Conservation (phyloP, 2,329 filamentous ascomycete genomes). For the Ramichloridium luteum region DNA sequence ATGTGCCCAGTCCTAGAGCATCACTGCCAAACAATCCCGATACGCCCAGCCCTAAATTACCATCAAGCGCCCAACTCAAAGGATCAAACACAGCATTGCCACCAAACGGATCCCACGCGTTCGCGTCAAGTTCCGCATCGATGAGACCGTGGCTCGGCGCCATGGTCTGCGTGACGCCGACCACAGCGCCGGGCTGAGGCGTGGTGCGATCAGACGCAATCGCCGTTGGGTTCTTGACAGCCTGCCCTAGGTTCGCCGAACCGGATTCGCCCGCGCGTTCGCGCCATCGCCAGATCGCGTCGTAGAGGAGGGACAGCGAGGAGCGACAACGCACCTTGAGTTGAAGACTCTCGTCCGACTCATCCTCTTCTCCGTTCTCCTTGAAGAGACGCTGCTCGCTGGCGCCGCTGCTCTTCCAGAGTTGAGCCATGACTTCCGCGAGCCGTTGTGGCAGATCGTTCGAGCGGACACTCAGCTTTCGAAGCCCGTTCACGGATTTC, state of each 20-base stretch:
- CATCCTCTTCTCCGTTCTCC: slow-evolving; percentile 11
- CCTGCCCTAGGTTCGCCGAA: slow-evolving; percentile 39
- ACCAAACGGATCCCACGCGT: slow-evolving; percentile 15
- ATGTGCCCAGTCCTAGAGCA: slow-evolving; percentile 5
- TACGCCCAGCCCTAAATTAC: slow-evolving; percentile 41
- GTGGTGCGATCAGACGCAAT: slow-evolving; percentile 20
- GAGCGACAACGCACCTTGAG: slow-evolving; percentile 73
- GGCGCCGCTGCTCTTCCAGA: slow-evolving; percentile 53
- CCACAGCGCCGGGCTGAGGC: slow-evolving; percentile 13
- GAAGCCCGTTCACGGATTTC: slow-evolving; percentile 55
- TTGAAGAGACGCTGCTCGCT: slow-evolving; percentile 21
- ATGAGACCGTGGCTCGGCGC: slow-evolving; percentile 5
- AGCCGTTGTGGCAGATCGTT: slow-evolving; percentile 72
- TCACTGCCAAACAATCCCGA: slow-evolving; percentile 11
- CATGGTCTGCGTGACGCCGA: slow-evolving; percentile 2
- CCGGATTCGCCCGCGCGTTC: slow-evolving; percentile 51
- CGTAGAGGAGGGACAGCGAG: slow-evolving; percentile 75
- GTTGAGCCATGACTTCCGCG: slow-evolving; percentile 75
- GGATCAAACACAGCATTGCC: slow-evolving; percentile 36
- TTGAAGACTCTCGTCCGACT: slow-evolving; percentile 55
- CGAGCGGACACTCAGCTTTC: slow-evolving; percentile 59
- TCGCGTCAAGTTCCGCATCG: slow-evolving; percentile 17
- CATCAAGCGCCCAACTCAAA: slow-evolving; percentile 86
- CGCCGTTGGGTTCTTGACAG: slow-evolving; percentile 67
- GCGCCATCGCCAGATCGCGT: slow-evolving; percentile 77